Percentiles rank a stretch among this genome's conserved stretches.
These are phyloP conservation scores for Termitomyces sp. DNA, from an alignment of 768 basidiomycete genomes.

Conservation along the genomic window DNA sequence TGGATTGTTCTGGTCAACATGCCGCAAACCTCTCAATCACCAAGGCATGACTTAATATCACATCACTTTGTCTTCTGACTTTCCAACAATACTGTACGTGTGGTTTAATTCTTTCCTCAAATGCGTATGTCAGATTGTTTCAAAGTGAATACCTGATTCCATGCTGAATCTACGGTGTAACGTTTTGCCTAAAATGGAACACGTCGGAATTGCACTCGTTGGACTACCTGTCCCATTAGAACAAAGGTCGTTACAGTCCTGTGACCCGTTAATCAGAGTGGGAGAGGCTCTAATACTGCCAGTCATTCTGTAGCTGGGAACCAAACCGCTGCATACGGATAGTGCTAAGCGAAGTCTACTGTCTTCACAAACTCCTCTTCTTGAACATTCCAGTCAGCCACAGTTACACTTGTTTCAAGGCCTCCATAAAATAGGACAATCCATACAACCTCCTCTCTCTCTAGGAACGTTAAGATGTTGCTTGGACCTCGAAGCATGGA, in stretches of 20 bases:
- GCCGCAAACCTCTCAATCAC: not conserved
- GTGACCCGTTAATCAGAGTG: no score
- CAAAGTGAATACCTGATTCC: not conserved
- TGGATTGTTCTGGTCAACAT: no score
- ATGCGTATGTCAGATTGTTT: not conserved
- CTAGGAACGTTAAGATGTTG: conserved; percentile 6
- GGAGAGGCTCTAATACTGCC: no score
- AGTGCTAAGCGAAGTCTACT: not conserved
- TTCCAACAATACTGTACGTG: no score
- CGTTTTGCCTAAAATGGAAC: no score
- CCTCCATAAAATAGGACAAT: not conserved
- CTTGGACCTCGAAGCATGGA: conserved; percentile 17
- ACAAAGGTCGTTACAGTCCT: no score
- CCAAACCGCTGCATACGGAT: no score
- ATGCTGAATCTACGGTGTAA: not conserved
- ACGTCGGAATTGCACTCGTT: no score
- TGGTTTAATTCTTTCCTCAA: not conserved
- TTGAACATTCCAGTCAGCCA: not conserved
- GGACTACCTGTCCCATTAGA: no score
- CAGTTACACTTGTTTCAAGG: not conserved
- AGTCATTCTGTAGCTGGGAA: no score
- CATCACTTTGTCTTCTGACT: not conserved
- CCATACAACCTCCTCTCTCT: not conserved
- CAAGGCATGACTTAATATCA: not conserved
- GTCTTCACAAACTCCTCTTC: not conserved